A percentile compares a stretch with the other conserved stretches of the same genome.
phyloP scores from a whole-genome alignment of 768 basidiomycete species.

The Pilatotrama ljubarskyi region DNA sequence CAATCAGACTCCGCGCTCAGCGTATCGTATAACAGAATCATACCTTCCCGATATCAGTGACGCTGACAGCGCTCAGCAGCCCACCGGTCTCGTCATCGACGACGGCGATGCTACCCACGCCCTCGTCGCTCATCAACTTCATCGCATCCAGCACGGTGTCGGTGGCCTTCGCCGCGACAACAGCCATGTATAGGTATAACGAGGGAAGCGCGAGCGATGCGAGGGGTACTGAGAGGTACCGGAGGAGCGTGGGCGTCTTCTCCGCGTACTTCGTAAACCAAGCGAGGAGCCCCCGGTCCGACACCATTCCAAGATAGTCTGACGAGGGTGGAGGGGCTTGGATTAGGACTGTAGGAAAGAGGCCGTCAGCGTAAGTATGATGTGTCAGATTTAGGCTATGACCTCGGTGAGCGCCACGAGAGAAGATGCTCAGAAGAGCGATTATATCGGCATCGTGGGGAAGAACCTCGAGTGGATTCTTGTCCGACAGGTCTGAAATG shows the following conservation, averaged over 20 bases:
- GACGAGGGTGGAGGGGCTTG: constrained; percentile 44
- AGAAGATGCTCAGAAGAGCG: constrained; percentile 63
- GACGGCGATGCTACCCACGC: constrained; percentile 81
- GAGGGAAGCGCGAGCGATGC: constrained; percentile 61
- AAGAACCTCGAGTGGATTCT: constrained; percentile 71
- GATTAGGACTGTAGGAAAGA: constrained; percentile 49
- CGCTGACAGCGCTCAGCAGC: constrained; percentile 75
- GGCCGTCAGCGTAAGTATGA: background rate
- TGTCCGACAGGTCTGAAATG: constrained; percentile 73
- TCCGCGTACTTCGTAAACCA: constrained; percentile 65
- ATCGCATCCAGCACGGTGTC: constrained; percentile 77
- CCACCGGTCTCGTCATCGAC: constrained; percentile 63
- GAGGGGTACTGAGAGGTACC: constrained; percentile 56
- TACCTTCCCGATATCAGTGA: constrained; percentile 80
- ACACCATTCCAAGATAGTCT: constrained; percentile 69
- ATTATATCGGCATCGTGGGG: constrained; percentile 64
- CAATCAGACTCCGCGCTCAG: background rate
- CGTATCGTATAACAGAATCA: background rate
- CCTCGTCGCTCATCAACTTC: constrained; percentile 83
- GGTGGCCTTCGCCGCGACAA: constrained; percentile 61
- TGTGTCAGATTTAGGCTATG: background rate
- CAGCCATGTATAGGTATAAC: constrained; percentile 58
- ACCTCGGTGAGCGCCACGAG: constrained; percentile 75
- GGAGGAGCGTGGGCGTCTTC: constrained; percentile 44
- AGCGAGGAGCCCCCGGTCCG: constrained; percentile 67